Base-by-base conservation (phyloP, 495 filamentous ascomycete genomes). In the Mytilinidion resinicola region DNA sequence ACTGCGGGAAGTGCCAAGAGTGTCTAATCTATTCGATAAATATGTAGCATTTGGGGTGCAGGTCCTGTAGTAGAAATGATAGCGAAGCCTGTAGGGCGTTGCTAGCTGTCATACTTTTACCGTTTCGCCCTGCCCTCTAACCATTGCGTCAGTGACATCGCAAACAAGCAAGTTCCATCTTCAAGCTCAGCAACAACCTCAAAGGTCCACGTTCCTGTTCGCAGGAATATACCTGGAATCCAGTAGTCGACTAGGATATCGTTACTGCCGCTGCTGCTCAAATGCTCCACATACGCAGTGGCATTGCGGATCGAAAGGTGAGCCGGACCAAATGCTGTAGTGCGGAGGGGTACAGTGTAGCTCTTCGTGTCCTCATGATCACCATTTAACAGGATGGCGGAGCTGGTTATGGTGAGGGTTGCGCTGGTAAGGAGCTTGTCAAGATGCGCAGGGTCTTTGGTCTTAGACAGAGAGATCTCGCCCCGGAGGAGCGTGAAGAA, bases 101-200 rank as follows among this genome's bases (percentile, higher is more conserved):
- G n/a, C n/a, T n/a, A n/a, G n/a, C n/a, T n/a, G 25, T 30, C 25
- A 6, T 48, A 48, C 44, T 48, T 10, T 48, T 48, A 48, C 44
- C 21, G 5, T 9, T 48, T 48, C 19, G 4, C 15, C 44, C 44
- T 20, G 44, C 44, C 44, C 44, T 48, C 44, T 20, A 48, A 48
- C 44, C 44, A 48, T 20, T 48, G 44, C 44, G 44, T 48, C 19
- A 48, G n/a, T 4, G 44, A 1, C 3, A 48, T 48, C n/a, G 44
- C 44, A 48, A 48, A 48, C 44, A 48, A 48, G 19, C 44, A 48
- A 48, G 44, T 48, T n/a, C 44, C 44, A 48, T 48, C 44, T 48
- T n/a, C 44, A 20, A 48, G 44, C 44, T 48, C 44, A 48, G 44
- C 44, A 48, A 48, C 44, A 20, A 48, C n/a, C 44, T 48, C 19